phyloP scores from a whole-genome alignment of 768 basidiomycete genomes.

The Filobasidium wieringae region DNA sequence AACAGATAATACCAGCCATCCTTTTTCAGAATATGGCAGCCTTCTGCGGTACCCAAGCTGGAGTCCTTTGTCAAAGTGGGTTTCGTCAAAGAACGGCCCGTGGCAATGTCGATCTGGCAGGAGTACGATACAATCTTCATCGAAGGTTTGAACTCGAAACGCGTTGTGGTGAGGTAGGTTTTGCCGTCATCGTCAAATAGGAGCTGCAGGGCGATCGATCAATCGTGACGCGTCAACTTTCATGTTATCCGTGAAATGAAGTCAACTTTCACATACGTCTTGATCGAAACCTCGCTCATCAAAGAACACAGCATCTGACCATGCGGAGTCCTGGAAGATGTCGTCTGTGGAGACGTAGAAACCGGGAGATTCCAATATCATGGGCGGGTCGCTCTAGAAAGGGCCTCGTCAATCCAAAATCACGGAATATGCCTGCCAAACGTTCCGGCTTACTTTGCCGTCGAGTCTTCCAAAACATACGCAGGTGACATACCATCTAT shows the following conservation, averaged over 20 bases:
- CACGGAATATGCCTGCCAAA: background rate
- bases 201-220: conserved; percentile 5
- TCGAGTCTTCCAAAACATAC: background rate
- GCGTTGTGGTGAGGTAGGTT: conserved; percentile 12
- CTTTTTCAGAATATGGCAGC: conserved; percentile 26
- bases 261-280: conserved; percentile 21
- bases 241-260: too few relatives aligned
- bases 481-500: conserved; percentile 17
- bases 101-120: conserved; percentile 14
- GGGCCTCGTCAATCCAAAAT: too few relatives aligned
- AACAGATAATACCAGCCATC: conserved; percentile 38
- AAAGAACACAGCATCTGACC: conserved; percentile 19
- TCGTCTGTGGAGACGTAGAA: conserved; percentile 22
- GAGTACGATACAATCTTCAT: conserved; percentile 1
- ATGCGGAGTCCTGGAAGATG: conserved; percentile 20
- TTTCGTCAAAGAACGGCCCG: conserved; percentile 8
- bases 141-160: background rate
- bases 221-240: too few relatives aligned
- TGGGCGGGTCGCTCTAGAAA: background rate
- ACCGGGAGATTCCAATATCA: conserved; percentile 6
- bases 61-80: conserved; percentile 11
- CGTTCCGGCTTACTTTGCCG: background rate
- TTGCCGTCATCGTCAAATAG: conserved; percentile 22
- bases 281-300: conserved; percentile 21
- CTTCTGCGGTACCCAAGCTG: conserved; percentile 23